Conservation (phyloP, 2,329 filamentous ascomycete genomes). For the Cladophialophora chaetospira region DNA sequence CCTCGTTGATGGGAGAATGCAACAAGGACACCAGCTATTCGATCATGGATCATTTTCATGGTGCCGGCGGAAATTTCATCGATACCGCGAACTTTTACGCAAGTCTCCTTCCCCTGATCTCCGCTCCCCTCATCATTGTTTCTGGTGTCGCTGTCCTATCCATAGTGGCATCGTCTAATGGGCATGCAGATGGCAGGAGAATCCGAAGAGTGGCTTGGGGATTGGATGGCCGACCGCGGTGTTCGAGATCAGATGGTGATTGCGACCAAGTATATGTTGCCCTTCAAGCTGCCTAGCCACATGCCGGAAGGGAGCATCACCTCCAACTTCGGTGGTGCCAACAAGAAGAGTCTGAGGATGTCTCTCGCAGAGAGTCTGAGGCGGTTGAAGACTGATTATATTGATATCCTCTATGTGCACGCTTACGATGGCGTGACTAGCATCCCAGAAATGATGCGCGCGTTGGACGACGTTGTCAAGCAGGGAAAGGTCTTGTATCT, state of each 20-base stretch:
- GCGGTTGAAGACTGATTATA: constrained; percentile 40
- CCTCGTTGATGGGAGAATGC: constrained; percentile 36
- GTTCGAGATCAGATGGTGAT: constrained; percentile 55
- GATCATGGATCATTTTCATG: constrained; percentile 51
- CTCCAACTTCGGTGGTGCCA: constrained; percentile 47
- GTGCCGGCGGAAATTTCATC: constrained; percentile 53
- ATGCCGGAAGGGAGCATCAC: constrained; percentile 1
- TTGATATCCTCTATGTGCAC: constrained; percentile 42
- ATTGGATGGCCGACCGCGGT: constrained; percentile 52
- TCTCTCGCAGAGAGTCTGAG: constrained; percentile 38
- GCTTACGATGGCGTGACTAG: constrained; percentile 65
- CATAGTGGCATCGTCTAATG: no score
- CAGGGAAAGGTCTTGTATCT: constrained; percentile 68
- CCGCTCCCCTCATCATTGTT: no score
- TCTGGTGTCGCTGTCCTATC: no score
- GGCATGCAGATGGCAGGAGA: constrained; percentile 44
- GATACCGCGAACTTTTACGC: constrained; percentile 51
- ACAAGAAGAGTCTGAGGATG: constrained; percentile 37
- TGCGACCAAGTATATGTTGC: constrained; percentile 56
- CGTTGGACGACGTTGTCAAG: constrained; percentile 62
- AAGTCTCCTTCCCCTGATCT: no score
- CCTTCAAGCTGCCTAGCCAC: constrained; percentile 37
- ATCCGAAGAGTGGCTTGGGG: constrained; percentile 52
- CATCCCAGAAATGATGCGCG: constrained; percentile 69
- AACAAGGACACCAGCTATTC: constrained; percentile 48